Base-by-base conservation (phyloP, 768 basidiomycete species). In the Jaapia argillacea region DNA sequence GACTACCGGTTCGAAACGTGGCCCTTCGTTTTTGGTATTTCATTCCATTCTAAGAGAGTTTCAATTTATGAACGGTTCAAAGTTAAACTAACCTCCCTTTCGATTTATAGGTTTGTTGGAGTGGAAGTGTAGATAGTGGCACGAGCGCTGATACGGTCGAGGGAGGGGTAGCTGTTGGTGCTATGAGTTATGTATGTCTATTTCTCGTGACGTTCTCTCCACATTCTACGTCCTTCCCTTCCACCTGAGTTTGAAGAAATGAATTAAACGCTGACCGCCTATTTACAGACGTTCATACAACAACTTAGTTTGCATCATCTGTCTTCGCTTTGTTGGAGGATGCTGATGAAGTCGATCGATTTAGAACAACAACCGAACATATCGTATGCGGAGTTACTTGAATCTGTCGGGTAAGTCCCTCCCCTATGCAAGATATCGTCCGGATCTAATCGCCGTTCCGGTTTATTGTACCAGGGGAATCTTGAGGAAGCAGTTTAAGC, bases 81-180 rank as follows among this genome's bases (percentile, higher is more conserved):
- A 10, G 31, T 10, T n/a, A n/a, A n/a, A n/a, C n/a, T n/a, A n/a
- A n/a, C n/a, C n/a, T n/a, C n/a, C n/a, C n/a, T n/a, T n/a, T n/a
- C n/a, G n/a, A n/a, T n/a, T n/a, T n/a, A 38, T 44, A 87, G 85
- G 82, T 87, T 16, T 81, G 79, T n/a, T 87, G 79, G 74, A 83
- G 81, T 55, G 85, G 83, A 22, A 85, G 85, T 59, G 83, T 81
- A 49, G 85, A 87, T 56, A 69, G 75, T 13, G 82, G 87, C 57
- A 87, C 83, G 16, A 86, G 84, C 51, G 85, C 85, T 14, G 85
- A 88, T 54, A 75, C 83, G 3, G 63, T 68, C 35, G 80, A 86
- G 55, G 65, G 70, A 7, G 83, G 82, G 3, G 60, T 70, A 24
- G 81, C 75, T 6, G 80, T 80, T 4, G 85, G 85, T 38, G 85